phyloP scores from a whole-genome alignment of 1,284 basidiomycete species.

The Irpex sp. region DNA sequence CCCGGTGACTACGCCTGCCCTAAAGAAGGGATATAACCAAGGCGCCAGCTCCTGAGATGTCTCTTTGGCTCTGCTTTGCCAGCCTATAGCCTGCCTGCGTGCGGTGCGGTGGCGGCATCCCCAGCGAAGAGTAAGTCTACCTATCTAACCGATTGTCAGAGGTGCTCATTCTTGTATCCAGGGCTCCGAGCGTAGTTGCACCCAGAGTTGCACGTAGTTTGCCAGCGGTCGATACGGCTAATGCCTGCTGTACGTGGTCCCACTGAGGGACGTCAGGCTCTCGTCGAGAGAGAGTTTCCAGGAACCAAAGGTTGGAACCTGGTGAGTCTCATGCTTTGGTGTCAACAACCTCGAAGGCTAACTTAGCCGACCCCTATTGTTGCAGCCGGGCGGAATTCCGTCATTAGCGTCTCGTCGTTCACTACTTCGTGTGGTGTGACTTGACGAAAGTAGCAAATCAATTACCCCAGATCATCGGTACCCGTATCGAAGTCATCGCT shows the following conservation, averaged over 20 bases:
- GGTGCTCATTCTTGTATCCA: neutral
- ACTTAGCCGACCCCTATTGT: neutral
- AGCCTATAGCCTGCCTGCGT: neutral
- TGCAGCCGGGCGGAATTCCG: neutral
- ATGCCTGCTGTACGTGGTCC: neutral
- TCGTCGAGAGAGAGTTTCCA: neutral
- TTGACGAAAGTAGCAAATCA: slow-evolving; percentile 4
- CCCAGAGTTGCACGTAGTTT: neutral
- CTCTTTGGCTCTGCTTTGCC: neutral
- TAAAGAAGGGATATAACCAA: neutral
- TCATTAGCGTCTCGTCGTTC: neutral
- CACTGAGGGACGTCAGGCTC: neutral
- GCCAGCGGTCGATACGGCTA: neutral
- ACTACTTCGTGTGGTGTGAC: neutral
- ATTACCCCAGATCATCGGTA: slow-evolving; percentile 8
- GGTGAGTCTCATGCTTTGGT: neutral
- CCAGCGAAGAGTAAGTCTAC: neutral
- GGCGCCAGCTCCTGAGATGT: neutral
- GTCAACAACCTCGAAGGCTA: neutral
- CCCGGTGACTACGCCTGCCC: neutral
- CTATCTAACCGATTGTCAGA: neutral
- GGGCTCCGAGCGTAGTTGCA: neutral
- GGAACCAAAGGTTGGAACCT: neutral
- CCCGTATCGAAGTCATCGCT: slow-evolving; percentile 1
- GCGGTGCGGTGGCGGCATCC: neutral